These are phyloP conservation scores for Amorphotheca resinae DNA, from an alignment of 495 filamentous ascomycete genomes.

Conservation along the genomic window DNA sequence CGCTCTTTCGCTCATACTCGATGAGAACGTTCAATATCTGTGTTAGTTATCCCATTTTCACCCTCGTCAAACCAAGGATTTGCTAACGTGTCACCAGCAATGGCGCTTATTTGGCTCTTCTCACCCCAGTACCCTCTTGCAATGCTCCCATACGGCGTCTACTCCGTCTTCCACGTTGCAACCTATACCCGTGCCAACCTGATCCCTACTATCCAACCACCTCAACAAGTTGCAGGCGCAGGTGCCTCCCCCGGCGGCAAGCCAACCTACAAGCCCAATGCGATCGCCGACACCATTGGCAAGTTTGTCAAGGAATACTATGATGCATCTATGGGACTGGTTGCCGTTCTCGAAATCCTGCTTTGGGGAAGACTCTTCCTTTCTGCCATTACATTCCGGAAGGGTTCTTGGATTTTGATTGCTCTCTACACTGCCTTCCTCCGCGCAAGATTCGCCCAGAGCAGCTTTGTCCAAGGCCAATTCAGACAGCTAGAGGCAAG, in stretches of 20 bases:
- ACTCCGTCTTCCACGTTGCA: conserved; percentile 95
- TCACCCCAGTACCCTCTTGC: conserved; percentile 79
- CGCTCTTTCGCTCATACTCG: conserved; percentile 50
- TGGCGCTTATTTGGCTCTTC: conserved; percentile 95
- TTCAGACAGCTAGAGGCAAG: conserved; percentile 60
- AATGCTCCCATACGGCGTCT: conserved; percentile 87
- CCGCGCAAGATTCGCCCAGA: conserved; percentile 80
- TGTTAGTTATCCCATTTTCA: conserved; percentile 42
- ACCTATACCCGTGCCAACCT: conserved; percentile 66
- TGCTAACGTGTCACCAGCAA: conserved; percentile 40
- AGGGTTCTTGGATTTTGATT: conserved; percentile 80
- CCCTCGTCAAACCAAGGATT: not conserved
- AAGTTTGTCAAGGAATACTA: conserved; percentile 97
- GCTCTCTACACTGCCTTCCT: conserved; percentile 83
- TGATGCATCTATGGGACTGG: conserved; percentile 74
- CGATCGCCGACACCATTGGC: conserved; percentile 69
- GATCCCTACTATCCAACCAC: conserved; percentile 49
- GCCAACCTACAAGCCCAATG: conserved; percentile 48
- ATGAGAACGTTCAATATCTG: conserved; percentile 88
- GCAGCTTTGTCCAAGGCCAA: conserved; percentile 75
- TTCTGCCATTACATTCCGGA: conserved; percentile 71
- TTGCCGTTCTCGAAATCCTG: conserved; percentile 60
- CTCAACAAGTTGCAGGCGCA: conserved; percentile 26
- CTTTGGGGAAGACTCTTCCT: conserved; percentile 74
- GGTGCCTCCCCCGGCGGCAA: conserved; percentile 49